These are phyloP conservation scores for Colletotrichum sublineola DNA, from an alignment of 2,329 filamentous ascomycete species.

Conservation along the genomic window DNA sequence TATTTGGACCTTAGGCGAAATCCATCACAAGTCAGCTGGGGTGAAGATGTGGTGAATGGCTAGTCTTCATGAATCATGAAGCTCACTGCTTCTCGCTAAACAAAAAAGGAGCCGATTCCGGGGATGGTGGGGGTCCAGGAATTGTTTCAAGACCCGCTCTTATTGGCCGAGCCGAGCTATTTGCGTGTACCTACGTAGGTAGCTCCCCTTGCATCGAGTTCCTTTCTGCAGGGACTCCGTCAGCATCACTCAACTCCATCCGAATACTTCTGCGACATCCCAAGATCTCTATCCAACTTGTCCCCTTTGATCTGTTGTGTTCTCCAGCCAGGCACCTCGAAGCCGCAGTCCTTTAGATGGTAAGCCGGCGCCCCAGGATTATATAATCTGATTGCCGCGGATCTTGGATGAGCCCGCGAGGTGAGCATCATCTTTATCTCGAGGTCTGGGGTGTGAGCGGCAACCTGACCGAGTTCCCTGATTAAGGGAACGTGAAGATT, in stretches of 20 bases:
- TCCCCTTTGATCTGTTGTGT: neutral
- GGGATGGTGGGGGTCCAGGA: constrained; percentile 25
- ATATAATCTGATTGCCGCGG: neutral
- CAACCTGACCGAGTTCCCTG: constrained; percentile 14
- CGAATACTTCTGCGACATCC: neutral
- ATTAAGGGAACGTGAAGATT: constrained; percentile 12
- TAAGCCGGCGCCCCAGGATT: neutral
- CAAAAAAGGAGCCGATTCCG: constrained; percentile 40
- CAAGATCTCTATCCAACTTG: constrained; percentile 1
- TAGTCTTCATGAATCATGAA: constrained; percentile 41
- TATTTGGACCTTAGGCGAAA: constrained; percentile 12
- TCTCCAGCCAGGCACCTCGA: constrained; percentile 22
- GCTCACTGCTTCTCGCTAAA: constrained; percentile 33
- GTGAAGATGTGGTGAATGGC: constrained; percentile 4
- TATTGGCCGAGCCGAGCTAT: neutral
- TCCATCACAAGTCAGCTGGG: constrained; percentile 24
- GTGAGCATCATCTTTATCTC: constrained; percentile 22
- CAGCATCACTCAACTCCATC: neutral
- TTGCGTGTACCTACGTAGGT: neutral
- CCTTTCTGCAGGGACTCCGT: constrained; percentile 1
- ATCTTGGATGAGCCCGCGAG: constrained; percentile 23
- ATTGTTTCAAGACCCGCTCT: constrained; percentile 9
- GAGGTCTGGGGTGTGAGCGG: neutral
- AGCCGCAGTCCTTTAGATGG: neutral
- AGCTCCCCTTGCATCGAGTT: neutral